phyloP scores from a whole-genome alignment of 441 rosid species.

The Erodium moschatum region DNA sequence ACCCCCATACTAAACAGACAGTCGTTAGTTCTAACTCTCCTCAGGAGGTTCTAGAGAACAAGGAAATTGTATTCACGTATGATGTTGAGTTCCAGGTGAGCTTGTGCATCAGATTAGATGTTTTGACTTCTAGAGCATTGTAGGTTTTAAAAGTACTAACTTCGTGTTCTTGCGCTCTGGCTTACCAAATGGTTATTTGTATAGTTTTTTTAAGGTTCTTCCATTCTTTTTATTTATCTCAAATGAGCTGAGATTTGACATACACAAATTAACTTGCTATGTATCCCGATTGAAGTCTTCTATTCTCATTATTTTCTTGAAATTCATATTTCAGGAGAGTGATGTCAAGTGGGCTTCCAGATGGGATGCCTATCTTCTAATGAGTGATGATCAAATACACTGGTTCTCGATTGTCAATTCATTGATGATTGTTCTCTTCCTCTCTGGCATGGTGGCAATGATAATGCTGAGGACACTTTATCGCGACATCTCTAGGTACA shows the following conservation, averaged over 20 bases:
- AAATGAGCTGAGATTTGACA: neutral
- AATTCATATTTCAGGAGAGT: constrained; percentile 32
- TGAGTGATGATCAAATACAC: neutral
- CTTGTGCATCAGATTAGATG: constrained; percentile 13
- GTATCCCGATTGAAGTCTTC: neutral
- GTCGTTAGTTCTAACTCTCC: constrained; percentile 71
- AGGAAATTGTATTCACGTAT: constrained; percentile 67
- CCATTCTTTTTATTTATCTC: constrained; percentile 45
- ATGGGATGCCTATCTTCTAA: neutral
- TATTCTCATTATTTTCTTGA: neutral
- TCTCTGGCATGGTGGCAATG: neutral
- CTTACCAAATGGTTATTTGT: neutral
- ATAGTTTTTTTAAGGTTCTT: neutral
- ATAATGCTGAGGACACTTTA: constrained; percentile 25
- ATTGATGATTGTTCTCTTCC: neutral
- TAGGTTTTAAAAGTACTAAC: constrained; percentile 54
- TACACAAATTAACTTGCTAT: neutral
- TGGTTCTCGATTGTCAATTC: neutral
- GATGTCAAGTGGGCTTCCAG: neutral
- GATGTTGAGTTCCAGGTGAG: constrained; percentile 72
- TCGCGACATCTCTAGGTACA: constrained; percentile 46
- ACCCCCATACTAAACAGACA: constrained; percentile 68
- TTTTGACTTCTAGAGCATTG: constrained; percentile 61
- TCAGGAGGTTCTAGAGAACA: constrained; percentile 73
- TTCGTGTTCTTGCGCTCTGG: constrained; percentile 26